Conservation (phyloP, 2,329 filamentous ascomycete genomes). For the Didymosphaeria variabile region DNA sequence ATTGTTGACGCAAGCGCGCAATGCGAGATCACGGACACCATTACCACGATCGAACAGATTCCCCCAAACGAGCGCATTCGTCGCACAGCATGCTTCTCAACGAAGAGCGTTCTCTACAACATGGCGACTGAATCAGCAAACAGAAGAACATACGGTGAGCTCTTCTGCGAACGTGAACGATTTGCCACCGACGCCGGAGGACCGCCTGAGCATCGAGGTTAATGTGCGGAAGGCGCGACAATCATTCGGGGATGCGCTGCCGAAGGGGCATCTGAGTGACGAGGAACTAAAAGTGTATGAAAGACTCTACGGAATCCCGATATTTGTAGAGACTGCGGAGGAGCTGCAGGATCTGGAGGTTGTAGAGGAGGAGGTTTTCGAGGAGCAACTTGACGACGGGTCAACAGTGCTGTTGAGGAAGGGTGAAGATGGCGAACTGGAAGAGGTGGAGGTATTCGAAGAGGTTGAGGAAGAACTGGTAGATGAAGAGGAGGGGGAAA, state of each 20-base stretch:
- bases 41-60: constrained; percentile 23
- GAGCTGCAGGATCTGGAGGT: constrained; percentile 54
- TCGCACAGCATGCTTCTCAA: constrained; percentile 20
- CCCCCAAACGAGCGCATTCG: constrained; percentile 13
- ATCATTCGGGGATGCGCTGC: constrained; percentile 79
- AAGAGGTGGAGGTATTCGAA: constrained; percentile 64
- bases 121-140: constrained; percentile 22
- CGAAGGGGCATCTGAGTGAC: constrained; percentile 72
- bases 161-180: constrained; percentile 15
- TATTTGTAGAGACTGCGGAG: constrained; percentile 69
- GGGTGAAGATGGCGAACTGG: constrained; percentile 64
- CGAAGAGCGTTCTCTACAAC: constrained; percentile 37
- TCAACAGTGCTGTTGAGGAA: constrained; percentile 60
- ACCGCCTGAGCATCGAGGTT: constrained; percentile 60
- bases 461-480: constrained; percentile 45
- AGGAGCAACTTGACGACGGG: constrained; percentile 41
- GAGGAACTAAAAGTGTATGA: constrained; percentile 81
- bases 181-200: constrained; percentile 22
- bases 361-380: constrained; percentile 57
- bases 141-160: constrained; percentile 15
- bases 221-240: constrained; percentile 76
- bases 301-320: constrained; percentile 79
- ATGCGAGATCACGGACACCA: constrained; percentile 25
- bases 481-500: constrained; percentile 29
- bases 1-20: constrained; percentile 37